phyloP scores from a whole-genome alignment of 164 flowering plant genomes.

The Vitis rotundifolia region DNA sequence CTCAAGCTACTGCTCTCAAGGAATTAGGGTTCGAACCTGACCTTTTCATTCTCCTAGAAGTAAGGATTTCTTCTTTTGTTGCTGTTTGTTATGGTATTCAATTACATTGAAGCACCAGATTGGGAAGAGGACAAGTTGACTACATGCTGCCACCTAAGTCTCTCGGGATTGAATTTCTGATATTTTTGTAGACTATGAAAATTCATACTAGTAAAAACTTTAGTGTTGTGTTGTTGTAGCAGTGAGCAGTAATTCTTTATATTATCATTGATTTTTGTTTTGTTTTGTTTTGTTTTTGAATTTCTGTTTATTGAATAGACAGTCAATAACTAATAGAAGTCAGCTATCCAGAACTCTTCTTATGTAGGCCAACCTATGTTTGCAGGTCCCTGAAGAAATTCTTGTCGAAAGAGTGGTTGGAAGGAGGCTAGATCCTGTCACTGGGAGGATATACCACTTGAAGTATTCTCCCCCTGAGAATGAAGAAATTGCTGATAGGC shows the following conservation, averaged over 20 bases:
- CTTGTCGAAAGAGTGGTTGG: slow-evolving; percentile 98
- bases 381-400: slow-evolving; percentile 86
- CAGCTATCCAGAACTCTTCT: background rate
- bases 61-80: slow-evolving; percentile 30
- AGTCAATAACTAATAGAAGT: background rate
- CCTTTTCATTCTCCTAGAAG: slow-evolving; percentile 86
- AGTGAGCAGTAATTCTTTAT: too few relatives aligned
- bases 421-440: slow-evolving; percentile 93
- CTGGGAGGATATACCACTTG: slow-evolving; percentile 92
- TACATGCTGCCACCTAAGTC: too few relatives aligned
- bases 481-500: slow-evolving; percentile 89
- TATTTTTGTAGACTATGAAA: too few relatives aligned
- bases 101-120: background rate
- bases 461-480: slow-evolving; percentile 93
- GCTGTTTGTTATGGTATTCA: slow-evolving; percentile 1
- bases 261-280: too few relatives aligned
- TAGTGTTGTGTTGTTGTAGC: too few relatives aligned
- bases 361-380: slow-evolving; percentile 1
- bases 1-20: slow-evolving; percentile 87
- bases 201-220: too few relatives aligned
- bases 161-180: too few relatives aligned
- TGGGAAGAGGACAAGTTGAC: too few relatives aligned
- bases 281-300: too few relatives aligned
- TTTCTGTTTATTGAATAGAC: background rate
- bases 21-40: slow-evolving; percentile 76